phyloP scores from a whole-genome alignment of 805 yeast genomes.

The Lipomyces yamanashiensis region DNA sequence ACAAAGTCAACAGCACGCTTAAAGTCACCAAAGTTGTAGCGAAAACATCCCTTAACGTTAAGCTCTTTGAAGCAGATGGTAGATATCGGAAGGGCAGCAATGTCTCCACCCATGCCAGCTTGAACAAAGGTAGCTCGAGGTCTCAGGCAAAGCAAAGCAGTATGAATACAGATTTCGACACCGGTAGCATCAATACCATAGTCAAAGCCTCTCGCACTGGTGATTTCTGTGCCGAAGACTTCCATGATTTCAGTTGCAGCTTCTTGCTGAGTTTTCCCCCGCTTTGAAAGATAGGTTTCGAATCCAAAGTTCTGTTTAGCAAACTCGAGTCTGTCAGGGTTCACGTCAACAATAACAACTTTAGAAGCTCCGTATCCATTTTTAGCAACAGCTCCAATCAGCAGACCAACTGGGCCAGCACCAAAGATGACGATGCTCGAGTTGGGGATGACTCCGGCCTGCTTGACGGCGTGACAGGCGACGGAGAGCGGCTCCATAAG shows the following conservation, averaged over 20 bases:
- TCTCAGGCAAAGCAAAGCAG: constrained; percentile 63
- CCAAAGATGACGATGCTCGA: constrained; percentile 56
- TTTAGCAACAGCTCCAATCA: constrained; percentile 54
- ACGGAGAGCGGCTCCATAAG: constrained; percentile 63
- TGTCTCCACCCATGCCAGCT: constrained; percentile 79
- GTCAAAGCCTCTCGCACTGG: constrained; percentile 10
- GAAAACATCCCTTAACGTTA: constrained; percentile 72
- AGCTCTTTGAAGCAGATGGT: constrained; percentile 66
- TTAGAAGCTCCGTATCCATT: constrained; percentile 70
- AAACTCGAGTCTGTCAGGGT: constrained; percentile 66
- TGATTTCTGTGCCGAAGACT: constrained; percentile 2
- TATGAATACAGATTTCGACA: constrained; percentile 70
- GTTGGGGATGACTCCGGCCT: constrained; percentile 49
- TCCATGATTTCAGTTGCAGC: constrained; percentile 6
- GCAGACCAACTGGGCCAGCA: constrained; percentile 59
- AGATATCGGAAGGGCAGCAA: constrained; percentile 73
- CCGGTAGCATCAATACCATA: constrained; percentile 80
- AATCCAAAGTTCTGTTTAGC: constrained; percentile 52
- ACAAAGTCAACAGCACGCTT: constrained; percentile 68
- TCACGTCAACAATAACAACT: constrained; percentile 70
- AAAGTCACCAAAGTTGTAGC: constrained; percentile 80
- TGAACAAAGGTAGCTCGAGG: constrained; percentile 78
- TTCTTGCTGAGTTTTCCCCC: constrained; percentile 10
- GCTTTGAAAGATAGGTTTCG: constrained; percentile 12
- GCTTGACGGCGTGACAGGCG: constrained; percentile 61